These are phyloP conservation scores for Candida caryicola DNA, from an alignment of 805 yeast genomes.

Conservation along the genomic window DNA sequence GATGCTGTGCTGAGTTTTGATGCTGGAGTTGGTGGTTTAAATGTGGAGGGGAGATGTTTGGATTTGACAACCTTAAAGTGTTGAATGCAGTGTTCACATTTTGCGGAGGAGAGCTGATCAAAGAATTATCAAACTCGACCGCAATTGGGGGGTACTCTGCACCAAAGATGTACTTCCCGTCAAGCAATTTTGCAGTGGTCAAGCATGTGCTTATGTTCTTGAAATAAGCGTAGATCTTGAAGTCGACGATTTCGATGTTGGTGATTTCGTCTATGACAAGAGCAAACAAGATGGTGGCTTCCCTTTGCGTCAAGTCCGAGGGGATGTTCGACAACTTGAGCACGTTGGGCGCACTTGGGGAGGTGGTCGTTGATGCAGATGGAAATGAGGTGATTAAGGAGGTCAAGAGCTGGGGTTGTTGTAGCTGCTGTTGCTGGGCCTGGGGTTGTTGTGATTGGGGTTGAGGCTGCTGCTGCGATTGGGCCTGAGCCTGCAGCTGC, in stretches of 20 bases:
- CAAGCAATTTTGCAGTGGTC: conserved; percentile 39
- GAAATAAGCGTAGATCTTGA: conserved; percentile 33
- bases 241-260: conserved; percentile 45
- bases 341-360: conserved; percentile 14
- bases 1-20: conserved; percentile 12
- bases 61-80: conserved; percentile 23
- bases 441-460: conserved; percentile 8
- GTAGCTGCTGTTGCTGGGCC: conserved; percentile 1
- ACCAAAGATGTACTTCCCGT: conserved; percentile 41
- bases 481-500: too few species aligned
- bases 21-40: conserved; percentile 12
- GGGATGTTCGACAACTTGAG: conserved; percentile 54
- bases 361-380: conserved; percentile 9
- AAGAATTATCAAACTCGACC: conserved; percentile 31
- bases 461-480: conserved; percentile 10
- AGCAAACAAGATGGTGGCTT: conserved; percentile 64
- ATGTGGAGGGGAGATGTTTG: conserved; percentile 36
- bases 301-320: conserved; percentile 59
- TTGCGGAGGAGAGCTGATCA: conserved; percentile 15
- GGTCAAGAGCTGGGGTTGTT: conserved; percentile 3
- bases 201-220: conserved; percentile 37
- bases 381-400: conserved; percentile 4
- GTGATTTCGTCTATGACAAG: conserved; percentile 60
- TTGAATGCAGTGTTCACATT: conserved; percentile 20
- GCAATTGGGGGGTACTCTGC: conserved; percentile 32